Conservation (phyloP, 169 alveolate species). For the Perkinsus olseni region DNA sequence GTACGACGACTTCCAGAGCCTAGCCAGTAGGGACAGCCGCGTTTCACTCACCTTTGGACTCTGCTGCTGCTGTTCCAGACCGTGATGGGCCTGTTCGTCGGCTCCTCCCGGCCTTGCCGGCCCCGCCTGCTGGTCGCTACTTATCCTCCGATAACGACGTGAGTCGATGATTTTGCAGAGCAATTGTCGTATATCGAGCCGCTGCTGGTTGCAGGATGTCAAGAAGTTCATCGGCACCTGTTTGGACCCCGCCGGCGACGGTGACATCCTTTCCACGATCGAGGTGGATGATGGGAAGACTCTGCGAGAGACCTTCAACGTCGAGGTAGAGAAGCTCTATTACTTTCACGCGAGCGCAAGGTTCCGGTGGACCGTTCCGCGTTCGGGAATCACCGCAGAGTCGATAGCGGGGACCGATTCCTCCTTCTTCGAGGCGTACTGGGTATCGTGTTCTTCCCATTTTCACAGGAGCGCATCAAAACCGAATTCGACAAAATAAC, state of each 20-base stretch:
- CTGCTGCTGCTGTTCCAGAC: background rate
- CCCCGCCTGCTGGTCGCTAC: background rate
- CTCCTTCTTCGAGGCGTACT: too few relatives aligned
- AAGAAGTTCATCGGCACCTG: background rate
- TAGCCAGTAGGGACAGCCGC: background rate
- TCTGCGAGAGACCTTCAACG: background rate
- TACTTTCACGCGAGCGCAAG: too few relatives aligned
- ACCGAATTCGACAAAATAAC: background rate
- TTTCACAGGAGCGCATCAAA: background rate
- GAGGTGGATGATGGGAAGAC: background rate
- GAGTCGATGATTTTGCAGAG: background rate
- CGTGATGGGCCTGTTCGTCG: background rate
- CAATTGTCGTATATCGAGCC: background rate
- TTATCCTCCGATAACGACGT: background rate
- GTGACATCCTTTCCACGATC: background rate
- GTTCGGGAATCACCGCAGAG: background rate
- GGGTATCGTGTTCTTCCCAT: too few relatives aligned
- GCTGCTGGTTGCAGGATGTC: background rate
- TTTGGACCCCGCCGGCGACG: background rate
- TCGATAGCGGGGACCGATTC: background rate
- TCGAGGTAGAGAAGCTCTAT: too few relatives aligned
- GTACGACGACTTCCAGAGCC: background rate
- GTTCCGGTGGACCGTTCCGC: too few relatives aligned
- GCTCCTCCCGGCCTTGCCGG: background rate
- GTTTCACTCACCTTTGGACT: too few relatives aligned